Evolutionary conservation across 257 asterid species (phyloP).

Genomic region (Solanum rostratum): DNA sequence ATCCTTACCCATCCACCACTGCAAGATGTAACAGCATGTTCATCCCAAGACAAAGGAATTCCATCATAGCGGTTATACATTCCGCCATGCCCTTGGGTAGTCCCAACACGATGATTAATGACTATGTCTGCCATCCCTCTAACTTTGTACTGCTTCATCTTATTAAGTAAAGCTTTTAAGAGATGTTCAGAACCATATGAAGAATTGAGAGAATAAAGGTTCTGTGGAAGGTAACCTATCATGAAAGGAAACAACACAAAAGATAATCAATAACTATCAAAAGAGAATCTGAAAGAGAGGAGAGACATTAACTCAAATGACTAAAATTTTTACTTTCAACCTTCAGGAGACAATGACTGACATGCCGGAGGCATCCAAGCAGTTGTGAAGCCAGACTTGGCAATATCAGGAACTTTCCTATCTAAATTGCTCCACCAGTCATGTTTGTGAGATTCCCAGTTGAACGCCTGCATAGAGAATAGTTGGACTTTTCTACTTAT

Average conservation of each 20-base stretch:
- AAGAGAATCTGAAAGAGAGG: neutral
- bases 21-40: conserved; percentile 79
- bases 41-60: conserved; percentile 83
- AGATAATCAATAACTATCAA: neutral
- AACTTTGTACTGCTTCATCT: conserved; percentile 78
- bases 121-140: conserved; percentile 96
- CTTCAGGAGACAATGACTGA: conserved; percentile 76
- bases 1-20: conserved; percentile 81
- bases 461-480: conserved; percentile 61
- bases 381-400: conserved; percentile 83
- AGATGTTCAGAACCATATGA: conserved; percentile 74
- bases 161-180: conserved; percentile 60
- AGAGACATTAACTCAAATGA: neutral
- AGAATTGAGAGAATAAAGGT: conserved; percentile 75
- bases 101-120: conserved; percentile 91
- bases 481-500: neutral
- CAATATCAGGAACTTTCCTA: conserved; percentile 72
- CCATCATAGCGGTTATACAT: conserved; percentile 93
- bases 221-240: conserved; percentile 90
- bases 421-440: conserved; percentile 90
- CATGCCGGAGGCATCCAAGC: conserved; percentile 94
- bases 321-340: conserved; percentile 16
- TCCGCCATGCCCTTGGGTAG: conserved; percentile 79
- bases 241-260: conserved; percentile 1
- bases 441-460: conserved; percentile 93